Conservation (phyloP, 495 filamentous ascomycete species). For the Tuber umbilicatum region DNA sequence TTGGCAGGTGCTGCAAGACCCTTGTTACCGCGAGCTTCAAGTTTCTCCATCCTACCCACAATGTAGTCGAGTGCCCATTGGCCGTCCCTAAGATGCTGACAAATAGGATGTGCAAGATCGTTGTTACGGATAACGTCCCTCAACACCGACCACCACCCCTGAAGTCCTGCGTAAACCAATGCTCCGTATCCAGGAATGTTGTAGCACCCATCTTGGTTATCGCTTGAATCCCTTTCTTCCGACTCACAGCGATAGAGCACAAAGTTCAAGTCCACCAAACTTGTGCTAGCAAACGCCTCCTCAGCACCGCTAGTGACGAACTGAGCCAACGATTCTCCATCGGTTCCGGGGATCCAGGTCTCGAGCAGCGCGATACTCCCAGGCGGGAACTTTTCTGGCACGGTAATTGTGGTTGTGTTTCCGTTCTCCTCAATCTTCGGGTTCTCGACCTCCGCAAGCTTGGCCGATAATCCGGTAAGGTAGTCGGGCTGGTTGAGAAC, state of each 20-base stretch:
- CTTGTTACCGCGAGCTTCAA: slow-evolving; percentile 55
- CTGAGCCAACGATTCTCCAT: slow-evolving; percentile 50
- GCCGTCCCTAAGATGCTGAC: slow-evolving; percentile 83
- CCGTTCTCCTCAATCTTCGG: slow-evolving; percentile 56
- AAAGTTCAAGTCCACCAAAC: slow-evolving; percentile 81
- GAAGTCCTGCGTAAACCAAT: slow-evolving; percentile 89
- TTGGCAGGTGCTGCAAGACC: slow-evolving; percentile 57
- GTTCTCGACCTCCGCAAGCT: slow-evolving; percentile 60
- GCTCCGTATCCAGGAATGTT: slow-evolving; percentile 73
- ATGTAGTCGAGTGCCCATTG: slow-evolving; percentile 94
- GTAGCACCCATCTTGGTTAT: slow-evolving; percentile 78
- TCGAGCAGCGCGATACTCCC: slow-evolving; percentile 93
- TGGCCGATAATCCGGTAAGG: slow-evolving; percentile 73
- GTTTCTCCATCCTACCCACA: slow-evolving; percentile 65
- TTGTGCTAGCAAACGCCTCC: slow-evolving; percentile 65
- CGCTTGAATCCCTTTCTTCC: slow-evolving; percentile 77
- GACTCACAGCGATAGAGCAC: slow-evolving; percentile 85
- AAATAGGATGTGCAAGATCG: slow-evolving; percentile 85
- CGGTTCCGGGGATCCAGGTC: slow-evolving; percentile 79
- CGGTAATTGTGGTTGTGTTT: slow-evolving; percentile 67
- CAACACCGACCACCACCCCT: slow-evolving; percentile 96
- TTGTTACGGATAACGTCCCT: slow-evolving; percentile 80
- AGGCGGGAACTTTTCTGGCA: slow-evolving; percentile 76
- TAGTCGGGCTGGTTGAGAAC: slow-evolving; percentile 61
- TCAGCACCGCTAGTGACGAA: slow-evolving; percentile 76